Percentiles rank a stretch among this genome's conserved stretches.
Evolutionary conservation across 1,284 basidiomycete species (phyloP).

Genomic region (Calocybe gambosa): DNA sequence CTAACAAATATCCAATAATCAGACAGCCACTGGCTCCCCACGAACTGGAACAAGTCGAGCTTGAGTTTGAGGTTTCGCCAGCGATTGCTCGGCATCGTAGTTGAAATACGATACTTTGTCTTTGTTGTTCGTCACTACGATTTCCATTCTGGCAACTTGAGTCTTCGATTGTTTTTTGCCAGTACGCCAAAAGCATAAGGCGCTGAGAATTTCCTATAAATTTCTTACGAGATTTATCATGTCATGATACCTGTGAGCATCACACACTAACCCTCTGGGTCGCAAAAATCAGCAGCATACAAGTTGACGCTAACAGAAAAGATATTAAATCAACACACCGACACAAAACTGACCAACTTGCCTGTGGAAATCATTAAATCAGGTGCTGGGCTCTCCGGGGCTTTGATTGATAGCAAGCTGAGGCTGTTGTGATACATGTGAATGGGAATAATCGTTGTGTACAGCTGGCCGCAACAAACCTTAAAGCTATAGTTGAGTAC

Average conservation of each 20-base stretch:
- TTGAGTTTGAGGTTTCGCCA: not conserved
- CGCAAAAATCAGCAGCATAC: conserved; percentile 38
- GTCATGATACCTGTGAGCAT: not conserved
- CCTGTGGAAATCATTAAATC: conserved; percentile 42
- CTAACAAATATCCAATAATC: not conserved
- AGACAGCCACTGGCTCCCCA: not conserved
- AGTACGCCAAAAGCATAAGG: conserved; percentile 30
- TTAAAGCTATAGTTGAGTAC: conserved; percentile 35
- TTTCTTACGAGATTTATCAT: not conserved
- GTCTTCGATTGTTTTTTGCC: not conserved
- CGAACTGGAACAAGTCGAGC: not conserved
- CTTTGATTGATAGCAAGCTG: conserved; percentile 36
- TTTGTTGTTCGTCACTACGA: conserved; percentile 6
- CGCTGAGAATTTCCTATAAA: conserved; percentile 33
- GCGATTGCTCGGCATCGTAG: conserved; percentile 5
- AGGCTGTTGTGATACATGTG: conserved; percentile 23
- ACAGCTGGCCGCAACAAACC: conserved; percentile 22
- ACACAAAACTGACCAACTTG: conserved; percentile 16
- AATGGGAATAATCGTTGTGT: not conserved
- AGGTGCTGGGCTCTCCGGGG: conserved; percentile 36
- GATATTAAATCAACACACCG: not conserved
- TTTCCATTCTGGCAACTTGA: conserved; percentile 1
- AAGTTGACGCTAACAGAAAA: conserved; percentile 29
- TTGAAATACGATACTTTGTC: conserved; percentile 6
- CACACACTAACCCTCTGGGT: conserved; percentile 30